Percentiles rank a stretch among this genome's conserved stretches.
Evolutionary conservation across 139 green algal species (phyloP).

Genomic region (Chlamydomonas schloesseri): DNA sequence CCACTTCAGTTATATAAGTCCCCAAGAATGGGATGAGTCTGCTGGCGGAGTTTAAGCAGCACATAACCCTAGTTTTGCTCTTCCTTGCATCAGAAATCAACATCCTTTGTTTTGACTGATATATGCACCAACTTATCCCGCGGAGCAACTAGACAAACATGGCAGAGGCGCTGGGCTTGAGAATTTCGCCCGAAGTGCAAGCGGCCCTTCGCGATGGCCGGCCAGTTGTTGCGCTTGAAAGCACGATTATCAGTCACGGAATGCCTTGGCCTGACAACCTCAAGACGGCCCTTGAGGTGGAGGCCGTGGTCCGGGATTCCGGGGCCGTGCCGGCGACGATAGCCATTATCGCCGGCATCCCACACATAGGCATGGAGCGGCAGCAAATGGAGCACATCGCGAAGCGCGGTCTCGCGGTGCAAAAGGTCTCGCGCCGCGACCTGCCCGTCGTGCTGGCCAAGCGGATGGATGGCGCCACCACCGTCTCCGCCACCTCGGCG

Average conservation of each 20-base stretch:
- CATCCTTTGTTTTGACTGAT: too few species aligned
- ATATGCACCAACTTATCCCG: too few species aligned
- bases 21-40: too few species aligned
- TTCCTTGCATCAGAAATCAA: too few species aligned
- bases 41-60: too few species aligned
- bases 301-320: slow-evolving; percentile 80
- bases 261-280: slow-evolving; percentile 98
- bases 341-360: slow-evolving; percentile 85
- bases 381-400: slow-evolving; percentile 79
- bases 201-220: slow-evolving; percentile 67
- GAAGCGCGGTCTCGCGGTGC: slow-evolving; percentile 51
- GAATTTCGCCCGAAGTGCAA: slow-evolving; percentile 74
- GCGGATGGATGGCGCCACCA: slow-evolving; percentile 89
- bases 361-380: slow-evolving; percentile 44
- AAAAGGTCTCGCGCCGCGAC: slow-evolving; percentile 87
- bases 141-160: background rate
- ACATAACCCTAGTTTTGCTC: too few species aligned
- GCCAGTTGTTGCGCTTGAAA: slow-evolving; percentile 96
- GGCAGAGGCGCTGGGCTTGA: background rate
- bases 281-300: slow-evolving; percentile 87
- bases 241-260: slow-evolving; percentile 96
- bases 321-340: slow-evolving; percentile 95
- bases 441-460: slow-evolving; percentile 78
- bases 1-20: too few species aligned
- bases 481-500: slow-evolving; percentile 95